Conservation (phyloP, 495 filamentous ascomycete species). For the Penicillium subrubescens region DNA sequence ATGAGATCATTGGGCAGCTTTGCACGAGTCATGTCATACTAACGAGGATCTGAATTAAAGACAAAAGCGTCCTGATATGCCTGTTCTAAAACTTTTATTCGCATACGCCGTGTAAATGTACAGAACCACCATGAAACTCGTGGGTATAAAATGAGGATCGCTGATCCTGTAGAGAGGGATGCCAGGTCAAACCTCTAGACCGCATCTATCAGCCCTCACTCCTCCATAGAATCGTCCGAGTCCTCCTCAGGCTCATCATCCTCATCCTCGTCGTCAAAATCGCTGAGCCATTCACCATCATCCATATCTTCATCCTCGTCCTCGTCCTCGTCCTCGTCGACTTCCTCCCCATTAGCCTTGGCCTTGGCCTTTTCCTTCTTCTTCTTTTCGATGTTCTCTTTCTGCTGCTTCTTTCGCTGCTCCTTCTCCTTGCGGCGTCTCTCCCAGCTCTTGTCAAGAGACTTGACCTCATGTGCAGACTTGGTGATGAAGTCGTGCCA, state of each 20-base stretch:
- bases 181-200: not conserved
- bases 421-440: conserved; percentile 77
- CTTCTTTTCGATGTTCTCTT: conserved; percentile 86
- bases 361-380: conserved; percentile 59
- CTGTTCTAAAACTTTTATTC: conserved; percentile 19
- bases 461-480: conserved; percentile 71
- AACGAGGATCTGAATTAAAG: conserved; percentile 19
- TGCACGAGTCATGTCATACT: conserved; percentile 14
- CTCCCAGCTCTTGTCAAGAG: conserved; percentile 81
- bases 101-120: conserved; percentile 27
- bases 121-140: conserved; percentile 20
- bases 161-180: not conserved
- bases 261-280: conserved; percentile 59
- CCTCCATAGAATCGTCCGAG: conserved; percentile 45
- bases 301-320: conserved; percentile 58
- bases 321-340: conserved; percentile 55
- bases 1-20: not conserved
- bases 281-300: conserved; percentile 62
- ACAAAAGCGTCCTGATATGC: conserved; percentile 16
- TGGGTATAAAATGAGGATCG: conserved; percentile 25
- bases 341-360: conserved; percentile 43
- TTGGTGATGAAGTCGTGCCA: conserved; percentile 96
- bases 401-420: conserved; percentile 75
- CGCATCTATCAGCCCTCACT: conserved; percentile 20
- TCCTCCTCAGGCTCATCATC: conserved; percentile 50